Base-by-base conservation (phyloP, 1,284 basidiomycete species). In the Cryptococcus depauperatus region DNA sequence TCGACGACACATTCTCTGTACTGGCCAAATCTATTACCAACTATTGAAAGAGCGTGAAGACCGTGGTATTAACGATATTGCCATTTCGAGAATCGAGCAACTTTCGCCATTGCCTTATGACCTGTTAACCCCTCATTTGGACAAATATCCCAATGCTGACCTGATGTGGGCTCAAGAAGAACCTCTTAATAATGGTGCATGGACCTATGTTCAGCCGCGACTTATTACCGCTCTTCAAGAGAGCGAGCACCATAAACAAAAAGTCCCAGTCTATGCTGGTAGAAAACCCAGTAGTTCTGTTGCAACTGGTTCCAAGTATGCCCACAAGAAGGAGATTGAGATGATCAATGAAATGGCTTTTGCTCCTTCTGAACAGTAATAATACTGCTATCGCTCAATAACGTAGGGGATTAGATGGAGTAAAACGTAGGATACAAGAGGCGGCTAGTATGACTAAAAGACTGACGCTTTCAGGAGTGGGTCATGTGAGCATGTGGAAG, bases 81-180 rank as follows among this genome's bases (percentile, higher is more conserved):
- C 84, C 27, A 96, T 98, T 64, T 91, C 87, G 60, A 78, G 95
- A 46, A 69, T 98, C 40, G 95, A 99, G 71, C 93, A 98, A 73
- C 64, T 97, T 46, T 89, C 86, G 33, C 95, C 93, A 1, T 85
- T 98, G 78, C 92, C 95, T 39, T 97, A 97, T 68, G 91, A 96
- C 61, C 71, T 89, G 45, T 82, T 89, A 63, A 88, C 84, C 21
- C 82, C 86, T 22, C 85, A 92, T 68, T 77, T 96, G 30, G 93
- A 98, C 76, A 83, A 82, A 73, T 98, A 96, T 75, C 88, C 91
- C 54, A 95, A 98, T 68, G 88, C 91, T 23, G 84, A 86, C 56
- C 69, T 95, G 35, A 74, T 89, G 43, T 96, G 89, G 87, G 87
- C 84, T 61, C 92, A 96, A 74, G 82, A 82, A 50, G 69, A 71